These are phyloP conservation scores for Tetrastigma voinierianum DNA, from an alignment of 164 flowering plant species.

Conservation along the genomic window DNA sequence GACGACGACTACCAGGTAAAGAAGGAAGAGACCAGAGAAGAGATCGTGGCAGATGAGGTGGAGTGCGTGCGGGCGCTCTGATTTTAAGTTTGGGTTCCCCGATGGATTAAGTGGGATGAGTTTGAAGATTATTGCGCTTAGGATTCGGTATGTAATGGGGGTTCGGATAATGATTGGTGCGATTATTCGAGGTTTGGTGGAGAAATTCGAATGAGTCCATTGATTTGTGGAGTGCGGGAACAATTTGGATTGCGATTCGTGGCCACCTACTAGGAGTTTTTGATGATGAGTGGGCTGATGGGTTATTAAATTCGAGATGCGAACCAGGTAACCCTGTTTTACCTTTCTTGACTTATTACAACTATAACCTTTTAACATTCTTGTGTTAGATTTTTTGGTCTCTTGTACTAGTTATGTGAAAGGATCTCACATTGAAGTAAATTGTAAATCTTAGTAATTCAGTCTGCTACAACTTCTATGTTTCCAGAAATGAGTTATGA, in stretches of 20 bases:
- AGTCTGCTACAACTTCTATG: no score
- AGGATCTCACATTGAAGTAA: no score
- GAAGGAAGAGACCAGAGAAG: not conserved
- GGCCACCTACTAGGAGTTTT: conserved; percentile 47
- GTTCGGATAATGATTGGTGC: conserved; percentile 73
- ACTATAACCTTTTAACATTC: not conserved
- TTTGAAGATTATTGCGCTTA: conserved; percentile 44
- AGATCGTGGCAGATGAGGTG: conserved; percentile 14
- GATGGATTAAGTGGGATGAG: conserved; percentile 1
- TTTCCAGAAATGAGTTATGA: no score
- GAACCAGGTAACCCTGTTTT: conserved; percentile 24
- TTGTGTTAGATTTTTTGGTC: not conserved
- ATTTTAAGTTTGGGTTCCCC: conserved; percentile 28
- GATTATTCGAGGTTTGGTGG: conserved; percentile 75
- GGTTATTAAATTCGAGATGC: conserved; percentile 47
- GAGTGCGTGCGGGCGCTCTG: conserved; percentile 42
- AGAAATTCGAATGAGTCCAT: conserved; percentile 52
- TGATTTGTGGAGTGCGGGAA: conserved; percentile 61
- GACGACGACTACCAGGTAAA: not conserved
- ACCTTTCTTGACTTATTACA: not conserved
- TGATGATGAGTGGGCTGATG: conserved; percentile 65
- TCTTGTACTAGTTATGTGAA: no score
- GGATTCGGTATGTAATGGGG: conserved; percentile 70
- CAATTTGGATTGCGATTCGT: conserved; percentile 69
- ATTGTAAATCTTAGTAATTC: no score